phyloP scores from a whole-genome alignment of 768 basidiomycete genomes.

The Suillus subalutaceus region DNA sequence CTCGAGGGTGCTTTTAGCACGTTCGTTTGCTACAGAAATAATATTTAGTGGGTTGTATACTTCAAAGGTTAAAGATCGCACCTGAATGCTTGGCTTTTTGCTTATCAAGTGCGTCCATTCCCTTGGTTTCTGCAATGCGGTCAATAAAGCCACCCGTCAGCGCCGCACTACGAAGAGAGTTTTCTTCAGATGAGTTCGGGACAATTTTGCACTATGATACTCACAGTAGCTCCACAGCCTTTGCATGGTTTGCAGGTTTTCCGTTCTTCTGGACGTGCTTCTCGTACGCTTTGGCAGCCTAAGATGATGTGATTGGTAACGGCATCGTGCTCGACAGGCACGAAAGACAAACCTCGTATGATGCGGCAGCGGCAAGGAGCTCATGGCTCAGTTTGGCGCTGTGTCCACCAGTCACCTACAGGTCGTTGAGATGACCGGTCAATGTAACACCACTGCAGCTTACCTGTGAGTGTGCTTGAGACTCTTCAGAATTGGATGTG shows the following conservation, averaged over 20 bases:
- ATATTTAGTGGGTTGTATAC: slow-evolving; percentile 1
- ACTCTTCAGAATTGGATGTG: slow-evolving; percentile 25
- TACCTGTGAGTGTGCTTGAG: slow-evolving; percentile 25
- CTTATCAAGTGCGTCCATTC: slow-evolving; percentile 24
- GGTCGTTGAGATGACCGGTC: background rate
- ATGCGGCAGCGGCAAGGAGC: slow-evolving; percentile 30
- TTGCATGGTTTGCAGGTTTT: slow-evolving; percentile 26
- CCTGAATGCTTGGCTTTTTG: slow-evolving; percentile 25
- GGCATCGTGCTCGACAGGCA: background rate
- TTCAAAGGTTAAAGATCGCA: slow-evolving; percentile 11
- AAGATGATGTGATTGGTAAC: slow-evolving; percentile 7
- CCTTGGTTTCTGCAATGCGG: slow-evolving; percentile 27
- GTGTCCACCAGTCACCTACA: slow-evolving; percentile 23
- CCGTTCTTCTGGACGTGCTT: slow-evolving; percentile 22
- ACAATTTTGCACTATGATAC: background rate
- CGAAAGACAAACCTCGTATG: slow-evolving; percentile 24
- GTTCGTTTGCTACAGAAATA: slow-evolving; percentile 17
- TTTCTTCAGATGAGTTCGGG: background rate
- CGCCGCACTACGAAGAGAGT: slow-evolving; percentile 22
- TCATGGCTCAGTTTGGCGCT: slow-evolving; percentile 28
- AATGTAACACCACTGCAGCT: background rate
- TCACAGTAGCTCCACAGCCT: slow-evolving; percentile 29
- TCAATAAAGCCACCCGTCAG: slow-evolving; percentile 30
- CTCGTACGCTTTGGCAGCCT: slow-evolving; percentile 36
- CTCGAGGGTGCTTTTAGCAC: slow-evolving; percentile 14